Base-by-base conservation (phyloP, 192 early-diverging fungal species). In the Mortierella claussenii region DNA sequence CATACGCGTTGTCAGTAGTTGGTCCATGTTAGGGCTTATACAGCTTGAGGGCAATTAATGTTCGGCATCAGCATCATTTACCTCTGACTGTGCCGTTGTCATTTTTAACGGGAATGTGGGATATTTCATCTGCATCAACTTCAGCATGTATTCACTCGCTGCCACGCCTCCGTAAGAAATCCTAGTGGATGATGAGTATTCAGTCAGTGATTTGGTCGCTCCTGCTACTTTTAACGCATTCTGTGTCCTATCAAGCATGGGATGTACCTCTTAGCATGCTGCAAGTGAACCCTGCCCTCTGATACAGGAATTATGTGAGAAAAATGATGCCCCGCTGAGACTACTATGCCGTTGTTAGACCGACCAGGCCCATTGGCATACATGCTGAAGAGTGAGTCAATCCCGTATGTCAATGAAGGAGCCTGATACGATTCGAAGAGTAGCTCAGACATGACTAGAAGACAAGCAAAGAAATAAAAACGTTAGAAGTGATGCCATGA, bases 91-190 rank as follows among this genome's bases (percentile, higher is more conserved):
- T 44, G 79, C 81, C 11, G 85, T 65, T 1, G 91, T 90, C 76
- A 96, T 88, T 56, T 91, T 94, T 69, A 88, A 87, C 0, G 96
- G 96, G 50, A 96, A 95, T 1, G 87, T 89, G 0, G 95, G 90
- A 64, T 96, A 97, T 67, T 97, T 97, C 36, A 92, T 85, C 79
- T 96, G 94, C 82, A 96, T 81, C 2, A 96, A 84, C 68, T 92
- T 93, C 32, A 93, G 80, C 90, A 97, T 81, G 53, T 90, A 94
- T 26, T 95, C 93, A 11, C 90, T 88, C 43, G 92, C 84, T 58
- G 90, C 78, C 21, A 81, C 74, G 1, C 94, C 94, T 55, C 96
- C 95, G 71, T 93, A 90, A 20, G 90, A 86, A 24, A 97, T 86
- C 26, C 91, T 92, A 69, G n/a, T n/a, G n/a, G n/a, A n/a, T n/a